phyloP scores from a whole-genome alignment of 2,329 filamentous ascomycete genomes.

The Lecanicillium sp. region DNA sequence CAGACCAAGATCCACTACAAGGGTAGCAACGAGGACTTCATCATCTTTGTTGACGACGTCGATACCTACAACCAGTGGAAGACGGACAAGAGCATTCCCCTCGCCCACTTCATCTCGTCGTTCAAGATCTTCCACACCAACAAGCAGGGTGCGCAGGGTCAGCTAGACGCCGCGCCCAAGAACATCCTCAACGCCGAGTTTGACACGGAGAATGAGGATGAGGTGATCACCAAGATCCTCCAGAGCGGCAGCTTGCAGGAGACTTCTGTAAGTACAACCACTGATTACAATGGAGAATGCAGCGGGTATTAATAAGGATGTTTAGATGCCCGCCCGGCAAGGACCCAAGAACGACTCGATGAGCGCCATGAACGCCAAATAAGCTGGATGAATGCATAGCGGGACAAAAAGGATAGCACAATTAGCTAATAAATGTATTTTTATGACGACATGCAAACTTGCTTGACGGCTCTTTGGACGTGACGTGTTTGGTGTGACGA shows the following conservation, averaged over 20 bases:
- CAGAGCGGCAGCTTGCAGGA: constrained; percentile 67
- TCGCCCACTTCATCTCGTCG: constrained; percentile 77
- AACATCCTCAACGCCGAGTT: constrained; percentile 77
- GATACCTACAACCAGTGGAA: constrained; percentile 75
- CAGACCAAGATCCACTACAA: constrained; percentile 82
- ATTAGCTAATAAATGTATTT: constrained; percentile 7
- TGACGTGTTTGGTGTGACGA: no score
- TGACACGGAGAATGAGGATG: constrained; percentile 71
- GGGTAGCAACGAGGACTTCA: constrained; percentile 56
- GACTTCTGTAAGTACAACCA: constrained; percentile 38
- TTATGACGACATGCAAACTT: background rate
- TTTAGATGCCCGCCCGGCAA: constrained; percentile 46
- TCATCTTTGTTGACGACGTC: constrained; percentile 53
- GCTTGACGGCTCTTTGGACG: no score
- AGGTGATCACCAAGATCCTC: constrained; percentile 75
- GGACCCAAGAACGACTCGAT: constrained; percentile 49
- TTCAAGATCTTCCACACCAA: constrained; percentile 90
- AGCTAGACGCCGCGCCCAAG: constrained; percentile 70
- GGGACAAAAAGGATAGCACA: no score
- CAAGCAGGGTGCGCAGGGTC: constrained; percentile 80
- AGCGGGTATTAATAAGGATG: background rate
- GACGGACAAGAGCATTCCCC: constrained; percentile 67
- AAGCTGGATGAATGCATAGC: no score
- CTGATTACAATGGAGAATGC: no score
- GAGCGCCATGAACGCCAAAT: constrained; percentile 38